Percentiles rank a stretch among this genome's conserved stretches.
Evolutionary conservation across 371 early-diverging fungal genomes (phyloP).

Genomic region (Enterocytospora artemiae): DNA sequence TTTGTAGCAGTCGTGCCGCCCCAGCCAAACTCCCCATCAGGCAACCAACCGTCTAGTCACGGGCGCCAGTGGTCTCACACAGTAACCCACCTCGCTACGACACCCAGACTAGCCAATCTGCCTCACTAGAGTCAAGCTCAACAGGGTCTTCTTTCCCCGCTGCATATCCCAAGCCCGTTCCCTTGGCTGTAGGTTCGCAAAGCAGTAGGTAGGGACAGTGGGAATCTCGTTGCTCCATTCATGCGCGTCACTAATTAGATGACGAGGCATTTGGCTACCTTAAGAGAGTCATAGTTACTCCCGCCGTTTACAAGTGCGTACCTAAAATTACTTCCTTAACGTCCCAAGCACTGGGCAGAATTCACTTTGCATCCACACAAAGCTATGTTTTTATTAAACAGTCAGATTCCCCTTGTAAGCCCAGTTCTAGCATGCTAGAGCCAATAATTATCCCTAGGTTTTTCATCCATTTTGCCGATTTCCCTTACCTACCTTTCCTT

Average conservation of each 20-base stretch:
- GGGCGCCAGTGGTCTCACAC: slow-evolving; percentile 35
- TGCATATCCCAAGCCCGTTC: slow-evolving; percentile 62
- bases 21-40: slow-evolving; percentile 49
- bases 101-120: not conserved
- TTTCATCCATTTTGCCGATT: slow-evolving; percentile 35
- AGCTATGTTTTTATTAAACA: slow-evolving; percentile 68
- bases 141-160: slow-evolving; percentile 61
- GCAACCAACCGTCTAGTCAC: not conserved
- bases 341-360: slow-evolving; percentile 65
- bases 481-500: slow-evolving; percentile 23
- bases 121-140: slow-evolving; percentile 45
- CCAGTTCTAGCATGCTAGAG: slow-evolving; percentile 40
- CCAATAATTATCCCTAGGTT: slow-evolving; percentile 39
- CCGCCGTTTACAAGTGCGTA: slow-evolving; percentile 65
- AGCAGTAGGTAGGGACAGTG: slow-evolving; percentile 63
- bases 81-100: slow-evolving; percentile 31
- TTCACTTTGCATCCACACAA: slow-evolving; percentile 65
- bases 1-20: slow-evolving; percentile 45
- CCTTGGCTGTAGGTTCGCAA: slow-evolving; percentile 64
- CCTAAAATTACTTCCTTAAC: slow-evolving; percentile 64
- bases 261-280: slow-evolving; percentile 65
- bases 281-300: slow-evolving; percentile 66
- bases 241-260: slow-evolving; percentile 66
- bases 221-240: slow-evolving; percentile 67
- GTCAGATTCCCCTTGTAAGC: slow-evolving; percentile 63